Evolutionary conservation across 805 yeast genomes (phyloP), one percentile per base, ranked within the genome.

Genomic region (Metschnikowia dekortorum): DNA sequence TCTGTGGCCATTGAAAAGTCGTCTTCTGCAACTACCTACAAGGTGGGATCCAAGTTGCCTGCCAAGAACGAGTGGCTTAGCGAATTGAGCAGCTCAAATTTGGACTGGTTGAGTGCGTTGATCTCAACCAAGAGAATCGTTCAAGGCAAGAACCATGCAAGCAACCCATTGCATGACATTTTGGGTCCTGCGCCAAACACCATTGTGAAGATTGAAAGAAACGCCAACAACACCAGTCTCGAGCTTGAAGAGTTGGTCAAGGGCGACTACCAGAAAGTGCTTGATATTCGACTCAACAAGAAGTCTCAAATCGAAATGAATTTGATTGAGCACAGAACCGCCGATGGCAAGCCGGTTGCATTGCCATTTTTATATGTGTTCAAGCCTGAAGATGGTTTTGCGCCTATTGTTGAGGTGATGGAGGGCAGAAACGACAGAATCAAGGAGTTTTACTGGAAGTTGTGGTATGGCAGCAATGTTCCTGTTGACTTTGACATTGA

Each of bases 391-490:
- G 88, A 86, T 67, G 99, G 99, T n/a, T 91, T 86, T 66, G 96
- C 97, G 52, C 98, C 99, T 65, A 87, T 94, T 59, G 76, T 83
- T 57, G 99, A 94, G 74, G 81, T 86, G 36, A 86, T 89, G 84
- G 87, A 83, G 57, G 94, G 84, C 62, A 85, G 99, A 77, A 94
- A 94, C 73, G 82, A 81, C 53, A 82, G 98, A 70, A 92, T 95
- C 72, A 94, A 94, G 76, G 83, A 84, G 70, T 89, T 94, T 78
- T 94, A 94, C 83, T 94, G 99, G 99, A 85, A 85, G 67, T 77
- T 92, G 63, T 94, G 99, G 99, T 89, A 89, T 65, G 95, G 92
- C 54, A 57, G 74, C 39, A 65, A 70, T 42, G 66, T 69, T 39
- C 80, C 82, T 41, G 84, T 83, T 59, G 83, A 87, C 60, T 79